Conservation (phyloP, 345 rosid species). For the Syzygium jambos region DNA sequence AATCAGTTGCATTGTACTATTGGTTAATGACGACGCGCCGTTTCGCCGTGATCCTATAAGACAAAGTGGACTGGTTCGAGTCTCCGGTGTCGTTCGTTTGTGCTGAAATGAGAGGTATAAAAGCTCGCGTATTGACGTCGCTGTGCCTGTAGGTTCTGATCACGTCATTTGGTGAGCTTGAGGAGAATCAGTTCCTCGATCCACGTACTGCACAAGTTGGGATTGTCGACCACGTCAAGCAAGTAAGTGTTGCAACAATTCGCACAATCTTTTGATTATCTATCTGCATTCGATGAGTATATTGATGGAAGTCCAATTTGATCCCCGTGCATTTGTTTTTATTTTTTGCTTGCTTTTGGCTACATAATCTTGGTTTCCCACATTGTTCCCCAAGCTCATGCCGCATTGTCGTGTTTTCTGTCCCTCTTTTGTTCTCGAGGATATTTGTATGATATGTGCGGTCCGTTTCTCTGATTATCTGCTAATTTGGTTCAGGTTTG, state of each 20-base stretch:
- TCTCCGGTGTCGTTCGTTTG: not conserved
- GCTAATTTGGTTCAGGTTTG: slow-evolving; percentile 79
- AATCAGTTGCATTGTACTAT: not conserved
- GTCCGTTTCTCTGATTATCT: slow-evolving; percentile 15
- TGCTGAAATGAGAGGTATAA: not conserved
- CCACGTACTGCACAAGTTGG: slow-evolving; percentile 94
- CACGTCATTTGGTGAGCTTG: slow-evolving; percentile 58
- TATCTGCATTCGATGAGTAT: not conserved
- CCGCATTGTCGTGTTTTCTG: not conserved
- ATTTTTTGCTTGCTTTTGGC: not conserved
- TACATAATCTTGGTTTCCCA: not conserved
- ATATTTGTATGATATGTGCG: not conserved
- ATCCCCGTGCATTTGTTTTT: not conserved
- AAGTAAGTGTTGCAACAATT: slow-evolving; percentile 29
- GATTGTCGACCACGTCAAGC: slow-evolving; percentile 81
- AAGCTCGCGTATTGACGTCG: not conserved
- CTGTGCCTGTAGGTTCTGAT: slow-evolving; percentile 48
- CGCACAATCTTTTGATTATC: not conserved
- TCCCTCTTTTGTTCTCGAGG: not conserved
- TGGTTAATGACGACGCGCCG: not conserved
- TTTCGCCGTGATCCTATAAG: not conserved
- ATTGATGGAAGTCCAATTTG: not conserved
- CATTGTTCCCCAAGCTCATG: not conserved
- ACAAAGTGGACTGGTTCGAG: not conserved
- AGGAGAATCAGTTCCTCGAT: slow-evolving; percentile 66